Evolutionary conservation across 2,329 filamentous ascomycete genomes (phyloP), one percentile per base, ranked within the genome.

Genomic region (Talaromyces amestolkiae): DNA sequence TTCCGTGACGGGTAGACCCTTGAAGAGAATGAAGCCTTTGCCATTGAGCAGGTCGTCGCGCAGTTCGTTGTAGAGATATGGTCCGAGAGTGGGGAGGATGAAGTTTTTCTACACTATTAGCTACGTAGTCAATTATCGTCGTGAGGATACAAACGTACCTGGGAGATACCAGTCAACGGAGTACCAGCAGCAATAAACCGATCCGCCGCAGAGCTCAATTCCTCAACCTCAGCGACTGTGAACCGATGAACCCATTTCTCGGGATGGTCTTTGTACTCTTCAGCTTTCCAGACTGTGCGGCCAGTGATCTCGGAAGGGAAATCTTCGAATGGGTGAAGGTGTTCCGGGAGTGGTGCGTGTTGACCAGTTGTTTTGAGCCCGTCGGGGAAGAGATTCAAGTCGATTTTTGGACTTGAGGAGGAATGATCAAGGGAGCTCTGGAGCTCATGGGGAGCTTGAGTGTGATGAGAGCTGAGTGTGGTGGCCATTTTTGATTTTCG

Each of bases 11-110:
- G 92, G 92, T 75, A 96, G 89, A 61, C 90, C 88, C 76, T 95
- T 96, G 83, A 96, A 95, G 15, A 96, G 85, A 68, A 95, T 90
- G 80, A 96, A 96, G 17, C 93, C 93, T 73, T 95, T 95, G 69
- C 91, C 92, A 74, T 96, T 86, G 64, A 96, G 78, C n/a, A 91
- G 80, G 68, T 91, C 89, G 19, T 84, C 81, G 59, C 87, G 84
- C 67, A 91, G 82, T 2, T 82, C 77, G 3, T 76, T 77, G 6
- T 76, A 77, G 19, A 91, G 79, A 64, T 86, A 83, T 2, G 73
- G 69, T 9, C 81, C 78, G 45, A 91, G 82, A 15, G 78, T 81
- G 2, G 87, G 86, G 1, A 91, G 83, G 3, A 78, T 80, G 76
- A 91, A 91, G 73, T 87, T 87, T 39, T 77, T 78, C 80, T 84